These are phyloP conservation scores for Pseudogymnoascus sp. DNA, from an alignment of 2,329 filamentous ascomycete genomes.

Conservation along the genomic window DNA sequence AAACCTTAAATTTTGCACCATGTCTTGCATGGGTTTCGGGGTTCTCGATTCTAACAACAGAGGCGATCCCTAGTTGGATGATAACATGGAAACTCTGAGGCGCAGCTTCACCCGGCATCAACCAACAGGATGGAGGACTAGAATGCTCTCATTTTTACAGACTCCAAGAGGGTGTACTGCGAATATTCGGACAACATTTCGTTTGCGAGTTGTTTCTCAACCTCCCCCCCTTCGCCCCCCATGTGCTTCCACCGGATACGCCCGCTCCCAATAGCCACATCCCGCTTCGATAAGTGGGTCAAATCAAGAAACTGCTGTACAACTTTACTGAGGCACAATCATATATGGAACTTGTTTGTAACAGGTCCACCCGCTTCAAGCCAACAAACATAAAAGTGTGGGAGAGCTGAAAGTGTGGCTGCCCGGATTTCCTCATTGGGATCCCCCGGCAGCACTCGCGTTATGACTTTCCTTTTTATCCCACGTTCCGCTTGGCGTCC, in stretches of 20 bases:
- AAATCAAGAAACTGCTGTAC: neutral
- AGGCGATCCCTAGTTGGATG: neutral
- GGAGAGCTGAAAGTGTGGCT: neutral
- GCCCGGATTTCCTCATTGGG: neutral
- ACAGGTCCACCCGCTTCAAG: neutral
- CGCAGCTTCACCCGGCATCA: neutral
- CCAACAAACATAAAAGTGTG: neutral
- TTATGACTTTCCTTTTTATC: conserved; percentile 8
- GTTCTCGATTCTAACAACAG: neutral
- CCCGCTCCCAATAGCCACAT: conserved; percentile 5
- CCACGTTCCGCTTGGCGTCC: neutral
- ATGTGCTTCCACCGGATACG: neutral
- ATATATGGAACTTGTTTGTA: conserved; percentile 5
- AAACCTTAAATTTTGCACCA: neutral
- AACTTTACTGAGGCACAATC: neutral
- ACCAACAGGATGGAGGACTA: neutral
- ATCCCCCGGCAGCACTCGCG: neutral
- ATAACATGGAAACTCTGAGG: neutral
- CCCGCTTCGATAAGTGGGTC: conserved; percentile 2
- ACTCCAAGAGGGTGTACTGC: neutral
- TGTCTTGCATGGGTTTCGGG: neutral
- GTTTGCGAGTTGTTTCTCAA: neutral
- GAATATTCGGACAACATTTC: neutral
- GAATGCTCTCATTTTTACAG: neutral
- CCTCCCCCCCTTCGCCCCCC: neutral